Percentiles rank a stretch among this genome's conserved stretches.
These are phyloP conservation scores for Daldinia sp. DNA, from an alignment of 2,329 filamentous ascomycete genomes.

Conservation along the genomic window DNA sequence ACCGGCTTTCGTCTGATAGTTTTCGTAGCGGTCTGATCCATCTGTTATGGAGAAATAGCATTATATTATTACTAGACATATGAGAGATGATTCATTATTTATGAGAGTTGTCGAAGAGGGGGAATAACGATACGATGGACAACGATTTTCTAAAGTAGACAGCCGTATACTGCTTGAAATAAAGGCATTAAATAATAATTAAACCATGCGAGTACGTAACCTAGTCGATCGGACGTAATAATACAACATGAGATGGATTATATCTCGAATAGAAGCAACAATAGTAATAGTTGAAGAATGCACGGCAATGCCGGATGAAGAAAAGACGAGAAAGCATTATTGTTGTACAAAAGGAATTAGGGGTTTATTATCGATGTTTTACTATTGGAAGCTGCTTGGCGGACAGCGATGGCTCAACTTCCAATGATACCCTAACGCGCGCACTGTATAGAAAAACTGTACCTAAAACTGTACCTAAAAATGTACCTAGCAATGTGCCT, in stretches of 20 bases:
- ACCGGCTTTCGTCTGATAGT: constrained; percentile 38
- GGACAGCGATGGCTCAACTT: constrained; percentile 11
- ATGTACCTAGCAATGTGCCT: not conserved
- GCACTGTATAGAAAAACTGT: no score
- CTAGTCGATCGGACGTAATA: not conserved
- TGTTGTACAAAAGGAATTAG: constrained; percentile 10
- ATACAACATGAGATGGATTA: not conserved
- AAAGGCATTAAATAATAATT: not conserved
- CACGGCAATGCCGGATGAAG: constrained; percentile 26
- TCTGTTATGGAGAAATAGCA: constrained; percentile 9
- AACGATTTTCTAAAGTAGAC: not conserved
- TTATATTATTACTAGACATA: constrained; percentile 1
- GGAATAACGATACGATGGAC: not conserved
- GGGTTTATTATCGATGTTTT: constrained; percentile 22
- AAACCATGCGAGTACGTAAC: no score
- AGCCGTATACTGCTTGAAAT: not conserved
- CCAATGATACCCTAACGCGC: not conserved
- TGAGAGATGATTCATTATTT: constrained; percentile 12
- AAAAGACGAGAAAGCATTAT: not conserved
- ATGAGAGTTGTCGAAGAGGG: not conserved
- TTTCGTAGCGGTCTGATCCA: constrained; percentile 19
- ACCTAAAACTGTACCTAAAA: not conserved
- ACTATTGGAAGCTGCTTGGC: constrained; percentile 20
- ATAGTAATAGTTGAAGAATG: constrained; percentile 1
- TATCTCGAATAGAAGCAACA: constrained; percentile 1